Evolutionary conservation across 768 basidiomycete species (phyloP), one percentile per base, ranked within the genome.

Genomic region (Xanthoconium stramineum): DNA sequence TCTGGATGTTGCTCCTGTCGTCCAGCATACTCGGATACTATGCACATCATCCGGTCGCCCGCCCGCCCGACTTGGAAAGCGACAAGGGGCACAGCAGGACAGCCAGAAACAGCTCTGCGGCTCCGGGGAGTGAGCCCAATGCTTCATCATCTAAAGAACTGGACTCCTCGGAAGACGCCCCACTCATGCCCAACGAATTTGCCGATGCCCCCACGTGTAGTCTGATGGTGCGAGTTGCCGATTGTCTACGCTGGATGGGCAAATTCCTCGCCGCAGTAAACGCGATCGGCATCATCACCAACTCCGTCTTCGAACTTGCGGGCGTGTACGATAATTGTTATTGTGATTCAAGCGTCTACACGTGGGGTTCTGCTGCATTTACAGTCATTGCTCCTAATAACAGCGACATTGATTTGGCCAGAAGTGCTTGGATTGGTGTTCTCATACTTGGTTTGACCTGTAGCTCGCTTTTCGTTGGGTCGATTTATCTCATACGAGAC

Each of bases 291-390:
- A n/a, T n/a, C n/a, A n/a, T n/a, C n/a, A n/a, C n/a, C 33, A 59
- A 54, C 20, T 72, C 68, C 11, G 5, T 74, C 11, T 61, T 74
- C 32, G 68, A 74, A 39, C 74, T 64, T 35, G 49, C 65, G 8
- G 55, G 61, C 36, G 50, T 69, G 9, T 74, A 61, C 44, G 50
- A 61, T 17, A 62, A 53, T 3, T 74, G 73, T 47, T 74, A 60
- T 17, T 74, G 73, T 35, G 60, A 69, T 38, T 62, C 71, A 19
- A 71, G 62, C 40, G 60, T 70, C 3, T 50, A 53, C 2, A 45
- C 38, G 0, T 57, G 65, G 60, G 64, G 68, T 13, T 36, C 30
- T 30, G 7, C 7, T 0, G 73, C 74, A 3, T 78, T 68, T 47
- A 46, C 66, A 11, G 66, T 78, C 15, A 67, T 78, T 2, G 2